Evolutionary conservation across 129 eudicot species (phyloP).

Genomic region (Chrysanthemum seticuspe): DNA sequence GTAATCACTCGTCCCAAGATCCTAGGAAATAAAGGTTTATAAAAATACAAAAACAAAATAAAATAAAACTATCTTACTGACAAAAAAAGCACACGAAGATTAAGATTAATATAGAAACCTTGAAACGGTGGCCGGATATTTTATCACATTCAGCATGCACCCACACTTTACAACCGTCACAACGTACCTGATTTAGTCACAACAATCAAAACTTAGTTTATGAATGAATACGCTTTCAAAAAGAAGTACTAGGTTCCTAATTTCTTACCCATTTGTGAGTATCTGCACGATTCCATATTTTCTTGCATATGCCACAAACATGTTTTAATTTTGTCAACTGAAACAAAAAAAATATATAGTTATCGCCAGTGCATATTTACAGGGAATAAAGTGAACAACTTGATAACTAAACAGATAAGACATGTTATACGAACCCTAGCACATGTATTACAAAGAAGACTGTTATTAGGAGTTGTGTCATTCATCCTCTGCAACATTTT

Average conservation of each 20-base stretch:
- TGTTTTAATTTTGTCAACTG: constrained; percentile 71
- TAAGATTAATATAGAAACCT: constrained; percentile 40
- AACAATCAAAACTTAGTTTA: constrained; percentile 18
- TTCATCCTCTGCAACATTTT: constrained; percentile 44
- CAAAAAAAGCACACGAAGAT: constrained; percentile 9
- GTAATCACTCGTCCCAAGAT: constrained; percentile 64
- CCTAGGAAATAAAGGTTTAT: constrained; percentile 37
- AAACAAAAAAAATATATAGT: constrained; percentile 18
- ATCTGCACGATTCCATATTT: constrained; percentile 73
- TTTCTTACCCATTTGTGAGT: constrained; percentile 73
- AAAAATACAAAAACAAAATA: neutral
- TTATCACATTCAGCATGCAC: constrained; percentile 90
- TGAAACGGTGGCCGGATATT: constrained; percentile 55
- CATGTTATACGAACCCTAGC: constrained; percentile 62
- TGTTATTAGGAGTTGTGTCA: constrained; percentile 36
- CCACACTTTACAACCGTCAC: constrained; percentile 91
- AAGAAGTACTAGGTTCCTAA: neutral
- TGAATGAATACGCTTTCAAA: neutral
- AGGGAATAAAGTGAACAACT: constrained; percentile 17
- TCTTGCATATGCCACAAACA: constrained; percentile 83
- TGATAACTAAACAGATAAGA: neutral
- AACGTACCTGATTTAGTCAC: constrained; percentile 55
- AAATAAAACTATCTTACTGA: constrained; percentile 1
- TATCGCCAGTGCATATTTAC: constrained; percentile 3
- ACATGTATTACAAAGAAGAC: constrained; percentile 71